phyloP scores from a whole-genome alignment of 106 monocot genomes.

The Hemerocallis citrina region DNA sequence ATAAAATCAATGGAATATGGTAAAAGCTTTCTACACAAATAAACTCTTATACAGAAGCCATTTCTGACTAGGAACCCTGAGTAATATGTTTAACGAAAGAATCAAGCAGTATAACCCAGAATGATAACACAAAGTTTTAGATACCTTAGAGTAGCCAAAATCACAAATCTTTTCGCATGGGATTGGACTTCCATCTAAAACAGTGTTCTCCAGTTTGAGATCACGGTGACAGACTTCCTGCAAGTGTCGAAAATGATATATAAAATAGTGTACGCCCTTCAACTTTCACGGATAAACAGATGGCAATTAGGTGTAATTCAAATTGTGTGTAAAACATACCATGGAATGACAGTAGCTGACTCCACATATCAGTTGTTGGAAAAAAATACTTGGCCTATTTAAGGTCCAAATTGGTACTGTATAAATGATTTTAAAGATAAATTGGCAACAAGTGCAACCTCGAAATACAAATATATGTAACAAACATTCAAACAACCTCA shows the following conservation, averaged over 20 bases:
- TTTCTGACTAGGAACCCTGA: too few relatives aligned
- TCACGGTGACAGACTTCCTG: slow-evolving; percentile 90
- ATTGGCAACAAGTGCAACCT: not conserved
- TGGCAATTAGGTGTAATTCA: not conserved
- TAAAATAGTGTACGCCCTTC: not conserved
- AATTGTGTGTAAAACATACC: not conserved
- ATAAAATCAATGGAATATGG: too few relatives aligned
- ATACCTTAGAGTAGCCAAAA: slow-evolving; percentile 86
- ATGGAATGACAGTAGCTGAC: slow-evolving; percentile 5
- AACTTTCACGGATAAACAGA: not conserved
- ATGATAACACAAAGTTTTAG: not conserved
- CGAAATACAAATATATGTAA: not conserved
- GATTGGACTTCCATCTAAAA: slow-evolving; percentile 65
- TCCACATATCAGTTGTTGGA: slow-evolving; percentile 3
- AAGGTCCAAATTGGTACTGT: not conserved
- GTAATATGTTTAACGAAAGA: too few relatives aligned
- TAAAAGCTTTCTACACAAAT: too few relatives aligned
- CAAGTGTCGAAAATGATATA: not conserved
- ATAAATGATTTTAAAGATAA: not conserved
- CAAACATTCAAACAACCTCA: slow-evolving; percentile 13
- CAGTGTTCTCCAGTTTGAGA: slow-evolving; percentile 80
- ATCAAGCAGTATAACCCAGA: too few relatives aligned
- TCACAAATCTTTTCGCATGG: slow-evolving; percentile 85
- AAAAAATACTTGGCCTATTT: not conserved
- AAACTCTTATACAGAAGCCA: too few relatives aligned